Percentiles rank a stretch among this genome's conserved stretches.
Conservation (phyloP, 805 yeast genomes). For the Saccharomycopsis fodiens region DNA sequence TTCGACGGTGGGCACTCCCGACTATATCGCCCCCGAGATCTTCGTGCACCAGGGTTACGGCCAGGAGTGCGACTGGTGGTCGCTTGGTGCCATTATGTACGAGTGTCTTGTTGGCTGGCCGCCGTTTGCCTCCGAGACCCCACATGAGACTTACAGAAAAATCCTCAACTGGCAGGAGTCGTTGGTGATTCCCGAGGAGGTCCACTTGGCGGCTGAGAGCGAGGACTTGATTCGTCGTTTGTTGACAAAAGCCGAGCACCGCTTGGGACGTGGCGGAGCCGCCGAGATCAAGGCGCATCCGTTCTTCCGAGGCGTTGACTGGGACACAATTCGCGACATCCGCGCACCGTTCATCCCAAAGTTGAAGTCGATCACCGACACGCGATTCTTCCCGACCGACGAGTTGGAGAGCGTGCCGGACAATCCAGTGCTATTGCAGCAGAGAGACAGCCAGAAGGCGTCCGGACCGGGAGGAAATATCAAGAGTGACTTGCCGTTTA, state of each 20-base stretch:
- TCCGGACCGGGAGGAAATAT: slow-evolving; percentile 43
- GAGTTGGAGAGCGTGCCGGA: slow-evolving; percentile 94
- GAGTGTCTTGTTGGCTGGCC: slow-evolving; percentile 97
- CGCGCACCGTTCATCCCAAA: slow-evolving; percentile 94
- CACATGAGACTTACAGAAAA: slow-evolving; percentile 88
- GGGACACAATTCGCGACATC: slow-evolving; percentile 81
- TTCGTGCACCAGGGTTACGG: slow-evolving; percentile 91
- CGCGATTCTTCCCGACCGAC: slow-evolving; percentile 96
- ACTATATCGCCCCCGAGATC: slow-evolving; percentile 92
- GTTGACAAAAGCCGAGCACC: slow-evolving; percentile 67
- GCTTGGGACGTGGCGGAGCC: slow-evolving; percentile 90
- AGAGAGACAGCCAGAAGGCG: slow-evolving; percentile 49
- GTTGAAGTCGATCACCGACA: slow-evolving; percentile 86
- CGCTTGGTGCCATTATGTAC: slow-evolving; percentile 92
- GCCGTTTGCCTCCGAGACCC: slow-evolving; percentile 91
- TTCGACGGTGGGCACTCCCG: slow-evolving; percentile 95
- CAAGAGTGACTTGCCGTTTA: slow-evolving; percentile 89
- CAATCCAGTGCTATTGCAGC: slow-evolving; percentile 49
- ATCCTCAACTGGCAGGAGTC: slow-evolving; percentile 89
- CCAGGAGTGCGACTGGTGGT: slow-evolving; percentile 98
- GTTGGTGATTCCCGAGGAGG: slow-evolving; percentile 82
- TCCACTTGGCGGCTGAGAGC: slow-evolving; percentile 80
- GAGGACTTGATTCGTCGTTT: slow-evolving; percentile 78
- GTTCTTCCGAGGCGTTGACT: slow-evolving; percentile 91
- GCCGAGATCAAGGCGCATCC: slow-evolving; percentile 87